Evolutionary conservation across 2,329 filamentous ascomycete genomes (phyloP), one percentile per base, ranked within the genome.

Genomic region (Ceratocystis papillata): DNA sequence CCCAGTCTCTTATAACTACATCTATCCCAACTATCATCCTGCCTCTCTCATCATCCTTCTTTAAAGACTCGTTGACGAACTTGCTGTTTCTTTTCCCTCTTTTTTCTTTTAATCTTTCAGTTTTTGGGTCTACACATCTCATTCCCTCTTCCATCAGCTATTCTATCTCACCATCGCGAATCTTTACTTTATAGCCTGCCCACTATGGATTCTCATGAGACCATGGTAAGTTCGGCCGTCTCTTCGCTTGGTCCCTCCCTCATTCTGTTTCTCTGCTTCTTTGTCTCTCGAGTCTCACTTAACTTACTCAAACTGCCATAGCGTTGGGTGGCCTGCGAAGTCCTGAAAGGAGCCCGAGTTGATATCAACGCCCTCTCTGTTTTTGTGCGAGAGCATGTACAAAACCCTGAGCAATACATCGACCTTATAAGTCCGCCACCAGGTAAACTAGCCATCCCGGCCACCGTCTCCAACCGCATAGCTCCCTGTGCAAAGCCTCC

Each of bases 311-410:
- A 8, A n/a, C 28, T 33, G 2, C 17, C 25, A 44, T 25, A 63
- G 44, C 61, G 61, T 28, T 50, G 46, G 44, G 8, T 63, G 22
- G 45, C 45, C 44, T 63, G 61, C 25, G 61, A 63, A 10, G 22
- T 63, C 55, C 41, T 65, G 44, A 65, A 68, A 37, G 55, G 28
- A 15, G 60, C 46, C 45, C 45, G 20, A 17, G 44, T 59, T 22
- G 46, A 59, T 20, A 7, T 59, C 33, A 28, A n/a, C 61, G 41
- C 33, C 17, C 65, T 57, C 46, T 48, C 30, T 59, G 60, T 57
- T 25, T 68, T 66, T 66, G 64, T 57, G 30, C 12, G 17, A 50
- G 44, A 46, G 17, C 61, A 63, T 30, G 61, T 63, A 2, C 17
- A 30, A 44, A 28, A 63, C 61, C 61, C 61, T 10, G 22, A 63